Conservation (phyloP, 2,329 filamentous ascomycete species). For the Zasmidium citrigriseum region DNA sequence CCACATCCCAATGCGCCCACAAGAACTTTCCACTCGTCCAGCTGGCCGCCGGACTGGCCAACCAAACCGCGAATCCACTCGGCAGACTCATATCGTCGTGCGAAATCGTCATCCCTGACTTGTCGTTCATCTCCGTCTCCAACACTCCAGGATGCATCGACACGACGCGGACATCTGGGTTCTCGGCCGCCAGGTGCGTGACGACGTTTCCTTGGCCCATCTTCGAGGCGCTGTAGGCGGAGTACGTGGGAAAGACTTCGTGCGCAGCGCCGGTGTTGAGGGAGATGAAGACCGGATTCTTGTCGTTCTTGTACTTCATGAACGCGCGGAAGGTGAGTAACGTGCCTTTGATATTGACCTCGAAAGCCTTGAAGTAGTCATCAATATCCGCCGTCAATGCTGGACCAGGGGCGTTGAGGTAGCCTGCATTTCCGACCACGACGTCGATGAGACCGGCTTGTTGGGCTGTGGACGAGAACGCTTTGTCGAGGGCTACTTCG, state of each 20-base stretch:
- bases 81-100: constrained; percentile 17
- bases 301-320: constrained; percentile 3
- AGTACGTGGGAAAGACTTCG: constrained; percentile 22
- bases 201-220: constrained; percentile 39
- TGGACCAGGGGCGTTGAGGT: background rate
- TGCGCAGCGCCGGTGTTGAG: constrained; percentile 16
- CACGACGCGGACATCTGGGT: constrained; percentile 41
- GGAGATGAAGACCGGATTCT: constrained; percentile 10
- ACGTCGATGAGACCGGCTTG: constrained; percentile 13
- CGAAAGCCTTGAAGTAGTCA: constrained; percentile 17
- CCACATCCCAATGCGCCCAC: constrained; percentile 5
- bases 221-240: constrained; percentile 40
- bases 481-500: constrained; percentile 7
- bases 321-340: constrained; percentile 14
- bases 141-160: constrained; percentile 47
- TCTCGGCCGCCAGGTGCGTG: constrained; percentile 38
- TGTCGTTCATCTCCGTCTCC: constrained; percentile 39
- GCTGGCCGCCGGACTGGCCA: background rate
- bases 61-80: constrained; percentile 7
- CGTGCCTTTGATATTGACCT: constrained; percentile 18
- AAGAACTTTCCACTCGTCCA: background rate
- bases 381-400: constrained; percentile 6
- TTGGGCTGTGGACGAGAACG: constrained; percentile 6
- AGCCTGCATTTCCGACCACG: constrained; percentile 17
- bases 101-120: constrained; percentile 6